phyloP scores from a whole-genome alignment of 345 rosid species.

The Rhodamnia argentea region DNA sequence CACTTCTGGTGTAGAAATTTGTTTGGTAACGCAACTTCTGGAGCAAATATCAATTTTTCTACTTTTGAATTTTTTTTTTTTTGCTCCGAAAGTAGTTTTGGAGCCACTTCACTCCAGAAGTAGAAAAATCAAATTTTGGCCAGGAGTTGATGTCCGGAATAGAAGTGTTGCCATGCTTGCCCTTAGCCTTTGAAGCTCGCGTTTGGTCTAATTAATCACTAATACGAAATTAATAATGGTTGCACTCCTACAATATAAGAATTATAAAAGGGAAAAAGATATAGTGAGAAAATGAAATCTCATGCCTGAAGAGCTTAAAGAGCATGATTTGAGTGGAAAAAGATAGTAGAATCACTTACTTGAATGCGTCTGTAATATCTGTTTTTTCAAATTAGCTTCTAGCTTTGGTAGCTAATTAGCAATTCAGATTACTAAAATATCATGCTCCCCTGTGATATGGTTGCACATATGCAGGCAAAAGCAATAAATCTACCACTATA shows the following conservation, averaged over 20 bases:
- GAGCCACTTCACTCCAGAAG: no score
- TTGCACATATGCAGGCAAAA: background rate
- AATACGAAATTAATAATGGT: background rate
- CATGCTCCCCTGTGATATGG: background rate
- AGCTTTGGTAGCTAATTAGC: background rate
- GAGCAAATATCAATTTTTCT: no score
- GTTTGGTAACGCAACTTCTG: no score
- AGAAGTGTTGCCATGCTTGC: no score
- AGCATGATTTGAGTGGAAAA: background rate
- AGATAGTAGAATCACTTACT: background rate
- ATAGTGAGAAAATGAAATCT: background rate
- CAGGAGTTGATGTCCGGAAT: no score
- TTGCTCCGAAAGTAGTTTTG: no score
- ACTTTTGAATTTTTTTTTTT: no score
- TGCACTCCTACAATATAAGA: background rate
- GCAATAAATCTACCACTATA: background rate
- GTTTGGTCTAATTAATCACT: background rate
- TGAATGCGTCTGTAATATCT: background rate
- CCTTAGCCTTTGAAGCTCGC: background rate
- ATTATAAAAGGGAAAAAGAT: background rate
- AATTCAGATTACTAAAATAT: background rate
- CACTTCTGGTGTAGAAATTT: no score
- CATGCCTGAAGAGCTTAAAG: background rate
- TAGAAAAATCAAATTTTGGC: no score
- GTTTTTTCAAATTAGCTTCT: background rate